phyloP scores from a whole-genome alignment of 495 filamentous ascomycete species.

The Tuber brumale region DNA sequence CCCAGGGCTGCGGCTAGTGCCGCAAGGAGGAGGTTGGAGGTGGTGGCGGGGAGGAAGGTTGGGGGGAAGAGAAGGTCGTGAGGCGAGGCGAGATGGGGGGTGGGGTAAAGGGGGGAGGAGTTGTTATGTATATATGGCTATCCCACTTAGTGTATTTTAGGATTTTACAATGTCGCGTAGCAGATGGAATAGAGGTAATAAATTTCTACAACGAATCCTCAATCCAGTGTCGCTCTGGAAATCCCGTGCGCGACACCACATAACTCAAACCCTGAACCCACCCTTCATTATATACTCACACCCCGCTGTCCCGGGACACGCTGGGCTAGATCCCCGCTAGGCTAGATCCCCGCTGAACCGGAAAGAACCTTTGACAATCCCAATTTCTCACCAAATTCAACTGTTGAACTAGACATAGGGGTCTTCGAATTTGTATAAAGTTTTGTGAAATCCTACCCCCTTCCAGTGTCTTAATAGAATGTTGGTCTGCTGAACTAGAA shows the following conservation, averaged over 20 bases:
- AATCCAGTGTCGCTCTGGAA: not conserved
- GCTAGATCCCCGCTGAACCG: too few species aligned
- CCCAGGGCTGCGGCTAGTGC: conserved; percentile 29
- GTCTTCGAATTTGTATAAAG: too few species aligned
- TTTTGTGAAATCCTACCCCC: too few species aligned
- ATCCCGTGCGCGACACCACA: not conserved
- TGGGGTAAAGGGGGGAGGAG: not conserved
- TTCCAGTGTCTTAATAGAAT: too few species aligned
- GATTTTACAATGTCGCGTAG: not conserved
- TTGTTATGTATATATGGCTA: not conserved
- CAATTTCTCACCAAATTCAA: too few species aligned
- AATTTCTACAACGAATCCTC: not conserved
- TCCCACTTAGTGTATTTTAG: not conserved
- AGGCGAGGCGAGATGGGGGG: not conserved
- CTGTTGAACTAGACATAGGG: too few species aligned
- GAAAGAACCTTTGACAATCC: too few species aligned
- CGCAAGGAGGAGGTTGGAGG: conserved; percentile 25
- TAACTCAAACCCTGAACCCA: not conserved
- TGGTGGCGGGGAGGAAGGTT: conserved; percentile 8
- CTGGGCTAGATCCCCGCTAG: too few species aligned
- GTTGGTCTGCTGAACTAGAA: too few species aligned
- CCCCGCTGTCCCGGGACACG: too few species aligned
- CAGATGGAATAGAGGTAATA: not conserved
- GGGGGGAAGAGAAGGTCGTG: not conserved
- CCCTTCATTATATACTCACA: not conserved